A percentile compares a stretch with the other conserved stretches of the same genome.
These are phyloP conservation scores for Aegilops tauschii DNA, from an alignment of 176 grass and related monocot genomes.

Conservation along the genomic window DNA sequence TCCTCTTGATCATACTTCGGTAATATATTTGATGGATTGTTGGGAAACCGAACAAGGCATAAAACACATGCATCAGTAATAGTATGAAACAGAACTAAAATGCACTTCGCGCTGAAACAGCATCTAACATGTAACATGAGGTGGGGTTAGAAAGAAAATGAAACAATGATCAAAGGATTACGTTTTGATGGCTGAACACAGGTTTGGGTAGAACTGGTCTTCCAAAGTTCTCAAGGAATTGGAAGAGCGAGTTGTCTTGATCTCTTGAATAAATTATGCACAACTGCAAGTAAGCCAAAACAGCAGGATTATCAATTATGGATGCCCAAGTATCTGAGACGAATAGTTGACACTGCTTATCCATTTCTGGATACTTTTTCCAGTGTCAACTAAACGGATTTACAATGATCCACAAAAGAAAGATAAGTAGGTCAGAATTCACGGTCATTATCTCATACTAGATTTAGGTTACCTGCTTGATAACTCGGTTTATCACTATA, in stretches of 20 bases:
- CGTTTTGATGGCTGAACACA: background rate
- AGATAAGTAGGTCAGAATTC: background rate
- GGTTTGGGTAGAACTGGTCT: background rate
- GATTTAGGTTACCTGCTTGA: slow-evolving; percentile 45
- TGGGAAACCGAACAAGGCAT: background rate
- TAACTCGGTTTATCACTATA: slow-evolving; percentile 25
- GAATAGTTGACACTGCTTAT: background rate
- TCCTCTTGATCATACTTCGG: background rate
- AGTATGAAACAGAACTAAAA: background rate
- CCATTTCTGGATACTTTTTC: no score
- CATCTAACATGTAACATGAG: background rate
- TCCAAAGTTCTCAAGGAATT: background rate
- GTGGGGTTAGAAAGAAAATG: background rate
- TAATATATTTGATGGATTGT: background rate
- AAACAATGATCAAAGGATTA: background rate
- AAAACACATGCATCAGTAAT: background rate
- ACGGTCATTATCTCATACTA: background rate
- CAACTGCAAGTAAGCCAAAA: slow-evolving; percentile 31
- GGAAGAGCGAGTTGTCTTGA: slow-evolving; percentile 9
- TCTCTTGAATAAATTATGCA: slow-evolving; percentile 9
- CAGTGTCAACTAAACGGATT: background rate
- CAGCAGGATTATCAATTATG: background rate
- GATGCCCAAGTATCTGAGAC: background rate
- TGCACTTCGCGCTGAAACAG: background rate
- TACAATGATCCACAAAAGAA: background rate